Conservation (phyloP, 768 basidiomycete species). For the Lactarius psammicola region DNA sequence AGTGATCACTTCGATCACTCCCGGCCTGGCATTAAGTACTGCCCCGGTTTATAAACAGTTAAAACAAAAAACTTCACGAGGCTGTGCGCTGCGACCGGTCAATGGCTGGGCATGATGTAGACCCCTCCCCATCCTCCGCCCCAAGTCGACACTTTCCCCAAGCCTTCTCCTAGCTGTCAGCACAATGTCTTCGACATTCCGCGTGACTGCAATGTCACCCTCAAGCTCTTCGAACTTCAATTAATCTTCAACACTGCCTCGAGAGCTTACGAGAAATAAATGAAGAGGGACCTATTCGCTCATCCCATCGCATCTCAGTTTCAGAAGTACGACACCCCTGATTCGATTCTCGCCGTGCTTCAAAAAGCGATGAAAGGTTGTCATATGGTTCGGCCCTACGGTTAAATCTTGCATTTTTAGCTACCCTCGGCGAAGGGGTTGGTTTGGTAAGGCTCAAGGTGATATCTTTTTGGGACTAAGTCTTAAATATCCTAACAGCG, state of each 20-base stretch:
- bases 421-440: background rate
- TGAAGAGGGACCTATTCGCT: background rate
- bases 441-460: background rate
- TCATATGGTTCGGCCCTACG: background rate
- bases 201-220: background rate
- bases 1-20: too few species aligned
- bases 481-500: too few species aligned
- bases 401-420: background rate
- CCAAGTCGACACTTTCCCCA: too few species aligned
- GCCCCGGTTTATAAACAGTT: too few species aligned
- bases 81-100: too few species aligned
- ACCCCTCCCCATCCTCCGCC: too few species aligned
- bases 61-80: too few species aligned
- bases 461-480: background rate
- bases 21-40: too few species aligned
- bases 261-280: background rate
- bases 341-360: background rate
- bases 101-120: too few species aligned
- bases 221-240: background rate
- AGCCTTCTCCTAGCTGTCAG: too few species aligned
- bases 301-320: conserved; percentile 1
- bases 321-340: background rate
- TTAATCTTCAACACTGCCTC: background rate
- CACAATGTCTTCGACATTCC: too few species aligned
- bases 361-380: background rate